Evolutionary conservation across 371 early-diverging fungal genomes (phyloP).

Genomic region (Mortierella polycephala): DNA sequence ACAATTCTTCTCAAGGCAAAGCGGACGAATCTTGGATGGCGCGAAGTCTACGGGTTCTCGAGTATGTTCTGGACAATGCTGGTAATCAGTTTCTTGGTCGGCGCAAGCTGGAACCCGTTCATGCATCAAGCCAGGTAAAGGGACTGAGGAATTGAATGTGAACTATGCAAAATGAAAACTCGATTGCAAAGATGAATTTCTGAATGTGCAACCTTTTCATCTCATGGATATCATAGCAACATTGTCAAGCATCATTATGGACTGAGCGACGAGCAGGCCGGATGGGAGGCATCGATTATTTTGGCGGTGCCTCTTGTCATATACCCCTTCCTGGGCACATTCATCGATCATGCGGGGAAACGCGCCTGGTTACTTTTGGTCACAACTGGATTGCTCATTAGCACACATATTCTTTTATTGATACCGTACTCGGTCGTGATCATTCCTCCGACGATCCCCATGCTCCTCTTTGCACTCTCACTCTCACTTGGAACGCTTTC

Average conservation of each 20-base stretch:
- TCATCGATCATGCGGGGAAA: constrained; percentile 49
- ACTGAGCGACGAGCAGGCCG: constrained; percentile 38
- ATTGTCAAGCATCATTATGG: constrained; percentile 48
- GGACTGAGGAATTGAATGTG: neutral
- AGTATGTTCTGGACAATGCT: constrained; percentile 49
- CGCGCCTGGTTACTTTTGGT: constrained; percentile 46
- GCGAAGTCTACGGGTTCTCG: constrained; percentile 49
- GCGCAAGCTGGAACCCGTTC: constrained; percentile 55
- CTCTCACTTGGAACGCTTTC: constrained; percentile 49
- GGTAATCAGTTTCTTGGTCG: constrained; percentile 44
- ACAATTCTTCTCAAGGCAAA: constrained; percentile 50
- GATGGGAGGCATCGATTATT: constrained; percentile 41
- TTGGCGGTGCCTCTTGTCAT: constrained; percentile 42
- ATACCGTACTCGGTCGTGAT: constrained; percentile 26
- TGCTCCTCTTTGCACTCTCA: constrained; percentile 55
- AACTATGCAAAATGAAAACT: neutral
- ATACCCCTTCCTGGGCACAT: constrained; percentile 49
- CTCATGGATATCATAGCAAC: constrained; percentile 15
- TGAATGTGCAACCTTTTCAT: too few relatives aligned
- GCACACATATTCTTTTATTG: constrained; percentile 34
- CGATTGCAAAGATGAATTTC: neutral
- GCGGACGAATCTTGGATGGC: constrained; percentile 42
- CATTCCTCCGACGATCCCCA: constrained; percentile 54
- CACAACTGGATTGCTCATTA: constrained; percentile 36
- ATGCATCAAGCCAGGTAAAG: constrained; percentile 51